These are phyloP conservation scores for Eucalyptus caleyi DNA, from an alignment of 345 rosid genomes.

Conservation along the genomic window DNA sequence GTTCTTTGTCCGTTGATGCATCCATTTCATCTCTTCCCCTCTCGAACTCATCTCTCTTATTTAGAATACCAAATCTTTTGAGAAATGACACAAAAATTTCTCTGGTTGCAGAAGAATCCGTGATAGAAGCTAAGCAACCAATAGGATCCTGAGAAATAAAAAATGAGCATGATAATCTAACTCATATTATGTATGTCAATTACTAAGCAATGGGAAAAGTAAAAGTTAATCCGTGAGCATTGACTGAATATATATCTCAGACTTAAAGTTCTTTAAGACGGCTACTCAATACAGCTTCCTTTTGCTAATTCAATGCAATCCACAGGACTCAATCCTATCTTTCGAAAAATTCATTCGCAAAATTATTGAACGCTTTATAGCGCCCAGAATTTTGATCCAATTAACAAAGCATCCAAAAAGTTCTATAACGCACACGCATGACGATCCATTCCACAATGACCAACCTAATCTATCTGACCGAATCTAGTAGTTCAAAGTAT, in stretches of 20 bases:
- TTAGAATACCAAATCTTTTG: no score
- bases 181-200: not conserved
- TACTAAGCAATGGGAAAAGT: no score
- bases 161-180: not conserved
- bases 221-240: not conserved
- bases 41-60: no score
- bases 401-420: not conserved
- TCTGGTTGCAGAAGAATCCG: no score
- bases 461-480: not conserved
- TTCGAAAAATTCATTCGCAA: not conserved
- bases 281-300: not conserved
- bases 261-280: not conserved
- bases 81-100: no score
- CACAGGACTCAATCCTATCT: not conserved
- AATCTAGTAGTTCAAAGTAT: not conserved
- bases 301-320: not conserved
- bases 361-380: not conserved
- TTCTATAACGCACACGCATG: not conserved
- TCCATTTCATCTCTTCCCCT: no score
- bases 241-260: not conserved
- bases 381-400: not conserved
- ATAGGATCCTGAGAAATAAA: conserved; percentile 59
- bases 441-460: not conserved
- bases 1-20: no score
- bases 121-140: conserved; percentile 9